Evolutionary conservation across 371 early-diverging fungal species (phyloP), one percentile per base, ranked within the genome.

Genomic region (Rhizopus microsporus): DNA sequence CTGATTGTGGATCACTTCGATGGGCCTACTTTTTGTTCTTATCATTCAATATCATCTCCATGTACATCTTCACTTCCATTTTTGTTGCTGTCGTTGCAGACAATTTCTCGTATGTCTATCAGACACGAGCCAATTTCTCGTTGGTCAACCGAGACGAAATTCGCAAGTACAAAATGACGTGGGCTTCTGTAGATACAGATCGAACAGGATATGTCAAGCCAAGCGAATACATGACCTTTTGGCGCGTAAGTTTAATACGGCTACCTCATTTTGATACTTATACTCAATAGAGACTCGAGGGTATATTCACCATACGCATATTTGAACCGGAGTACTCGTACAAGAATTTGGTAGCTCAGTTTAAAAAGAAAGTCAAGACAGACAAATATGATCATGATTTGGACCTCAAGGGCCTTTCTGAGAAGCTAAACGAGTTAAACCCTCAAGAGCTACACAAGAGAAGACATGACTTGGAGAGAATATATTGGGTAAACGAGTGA

Each of bases 61-160:
- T 87, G 87, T 87, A 88, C 57, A 90, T 90, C 40, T 86, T 90
- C 53, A 80, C 81, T 0, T 85, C 84, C 59, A 83, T 90, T 70
- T 88, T 88, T 66, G 83, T 88, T 5, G 88, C 84, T 10, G 83
- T 88, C 33, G 87, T 90, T 30, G 72, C 86, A 44, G 88, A 88
- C 60, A 88, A 87, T 64, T 90, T 88, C 51, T 81, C 84, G 4
- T 88, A 87, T 52, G 83, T 84, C 10, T 87, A 88, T 54, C 86
- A 88, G 54, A 82, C 84, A 40, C 78, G 81, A 2, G 77, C 84
- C 29, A 78, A 80, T 15, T 84, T 83, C 51, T 82, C 83, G 1
- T 46, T 84, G 43, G 80, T 87, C 29, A 85, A 83, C 31, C 72
- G 88, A 47, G 85, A 86, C 30, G 86, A 90, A 60, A 87, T 90